Percentiles rank a stretch among this genome's conserved stretches.
These are phyloP conservation scores for Blastobotrys robertii DNA, from an alignment of 805 yeast genomes.

Conservation along the genomic window DNA sequence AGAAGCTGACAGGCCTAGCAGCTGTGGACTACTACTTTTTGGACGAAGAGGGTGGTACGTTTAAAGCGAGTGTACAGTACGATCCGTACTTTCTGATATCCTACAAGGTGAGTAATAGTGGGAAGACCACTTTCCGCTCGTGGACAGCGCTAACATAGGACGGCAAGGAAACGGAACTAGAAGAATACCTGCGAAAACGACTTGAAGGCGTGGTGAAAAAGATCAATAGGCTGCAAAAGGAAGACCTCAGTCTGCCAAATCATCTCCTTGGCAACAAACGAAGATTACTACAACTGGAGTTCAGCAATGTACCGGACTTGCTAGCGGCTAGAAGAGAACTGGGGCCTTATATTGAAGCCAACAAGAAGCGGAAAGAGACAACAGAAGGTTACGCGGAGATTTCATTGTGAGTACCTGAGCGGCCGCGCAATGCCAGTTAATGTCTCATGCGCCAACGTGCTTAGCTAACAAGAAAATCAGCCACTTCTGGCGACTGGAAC, in stretches of 20 bases:
- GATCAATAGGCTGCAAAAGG: constrained; percentile 50
- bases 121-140: too few species aligned
- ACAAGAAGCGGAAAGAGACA: constrained; percentile 50
- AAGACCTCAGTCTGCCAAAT: constrained; percentile 74
- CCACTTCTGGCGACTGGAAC: constrained; percentile 3
- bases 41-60: constrained; percentile 94
- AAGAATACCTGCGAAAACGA: constrained; percentile 64
- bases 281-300: constrained; percentile 54
- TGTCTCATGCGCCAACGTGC: neutral
- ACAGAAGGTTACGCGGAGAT: constrained; percentile 58
- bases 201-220: constrained; percentile 57
- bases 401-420: constrained; percentile 30
- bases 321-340: constrained; percentile 62
- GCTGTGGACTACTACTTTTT: constrained; percentile 92
- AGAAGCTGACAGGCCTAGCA: constrained; percentile 55
- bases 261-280: constrained; percentile 73
- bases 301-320: constrained; percentile 67
- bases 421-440: constrained; percentile 1
- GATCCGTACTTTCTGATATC: constrained; percentile 81
- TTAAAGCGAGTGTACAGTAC: constrained; percentile 72
- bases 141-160: constrained; percentile 19
- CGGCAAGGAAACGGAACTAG: constrained; percentile 60
- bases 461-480: constrained; percentile 3
- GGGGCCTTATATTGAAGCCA: constrained; percentile 60
- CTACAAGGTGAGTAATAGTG: constrained; percentile 40